These are phyloP conservation scores for Fomes fomentarius DNA, from an alignment of 1,284 basidiomycete genomes.

Conservation along the genomic window DNA sequence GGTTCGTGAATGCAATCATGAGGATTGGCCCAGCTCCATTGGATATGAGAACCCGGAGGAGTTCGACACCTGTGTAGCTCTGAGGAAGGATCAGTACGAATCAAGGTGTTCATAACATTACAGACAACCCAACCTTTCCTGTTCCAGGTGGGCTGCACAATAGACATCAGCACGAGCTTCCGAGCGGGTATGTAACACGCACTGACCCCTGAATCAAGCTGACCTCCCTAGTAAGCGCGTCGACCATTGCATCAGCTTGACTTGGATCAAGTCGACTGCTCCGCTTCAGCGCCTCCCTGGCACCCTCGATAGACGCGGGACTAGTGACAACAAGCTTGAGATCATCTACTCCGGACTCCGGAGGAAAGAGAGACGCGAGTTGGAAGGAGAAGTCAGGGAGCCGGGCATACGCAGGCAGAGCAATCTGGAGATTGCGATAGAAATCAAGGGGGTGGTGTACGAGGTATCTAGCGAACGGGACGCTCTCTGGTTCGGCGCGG, in stretches of 20 bases:
- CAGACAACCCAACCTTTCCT: slow-evolving; percentile 56
- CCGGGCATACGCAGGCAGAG: slow-evolving; percentile 30
- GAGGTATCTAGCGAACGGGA: slow-evolving; percentile 33
- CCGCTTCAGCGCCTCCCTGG: slow-evolving; percentile 43
- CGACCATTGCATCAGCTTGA: slow-evolving; percentile 70
- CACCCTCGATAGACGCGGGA: slow-evolving; percentile 36
- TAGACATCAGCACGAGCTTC: background rate
- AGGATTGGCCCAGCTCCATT: slow-evolving; percentile 58
- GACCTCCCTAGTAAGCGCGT: slow-evolving; percentile 60
- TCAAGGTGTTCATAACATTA: too few relatives aligned
- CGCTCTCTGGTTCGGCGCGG: slow-evolving; percentile 31
- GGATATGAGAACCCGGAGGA: slow-evolving; percentile 62
- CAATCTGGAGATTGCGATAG: slow-evolving; percentile 15
- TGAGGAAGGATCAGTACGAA: slow-evolving; percentile 25
- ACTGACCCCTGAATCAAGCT: slow-evolving; percentile 72
- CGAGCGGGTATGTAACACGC: background rate
- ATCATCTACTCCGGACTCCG: slow-evolving; percentile 20
- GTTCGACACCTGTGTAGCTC: slow-evolving; percentile 70
- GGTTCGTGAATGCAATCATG: slow-evolving; percentile 77
- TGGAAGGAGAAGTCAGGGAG: slow-evolving; percentile 31
- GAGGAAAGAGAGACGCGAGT: slow-evolving; percentile 37
- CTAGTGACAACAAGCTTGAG: slow-evolving; percentile 24
- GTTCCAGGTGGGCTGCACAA: slow-evolving; percentile 68
- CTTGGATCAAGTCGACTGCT: slow-evolving; percentile 62
- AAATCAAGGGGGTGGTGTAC: slow-evolving; percentile 37